Conservation (phyloP, 495 filamentous ascomycete species). For the Clavariopsis aquatica region DNA sequence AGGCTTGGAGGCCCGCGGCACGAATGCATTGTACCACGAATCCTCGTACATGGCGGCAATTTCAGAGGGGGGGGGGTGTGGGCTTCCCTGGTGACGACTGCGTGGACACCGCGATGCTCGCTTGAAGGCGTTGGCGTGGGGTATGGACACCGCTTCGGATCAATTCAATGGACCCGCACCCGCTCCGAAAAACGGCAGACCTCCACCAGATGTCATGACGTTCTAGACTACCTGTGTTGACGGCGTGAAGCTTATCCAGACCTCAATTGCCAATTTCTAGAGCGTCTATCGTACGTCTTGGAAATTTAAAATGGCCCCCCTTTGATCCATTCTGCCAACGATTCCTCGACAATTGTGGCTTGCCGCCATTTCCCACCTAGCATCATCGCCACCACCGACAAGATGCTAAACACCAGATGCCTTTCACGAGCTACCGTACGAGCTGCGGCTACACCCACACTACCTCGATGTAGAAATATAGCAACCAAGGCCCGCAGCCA, state of each 20-base stretch:
- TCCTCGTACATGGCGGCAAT: conserved; percentile 69
- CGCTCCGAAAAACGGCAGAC: not conserved
- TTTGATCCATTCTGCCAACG: not conserved
- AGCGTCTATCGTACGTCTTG: not conserved
- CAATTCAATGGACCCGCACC: no score
- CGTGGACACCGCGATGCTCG: conserved; percentile 6
- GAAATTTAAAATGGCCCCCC: not conserved
- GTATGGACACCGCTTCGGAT: no score
- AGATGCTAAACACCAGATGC: conserved; percentile 33
- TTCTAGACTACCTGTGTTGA: conserved; percentile 10
- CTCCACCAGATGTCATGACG: conserved; percentile 16
- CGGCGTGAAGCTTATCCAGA: not conserved
- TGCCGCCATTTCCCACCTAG: not conserved
- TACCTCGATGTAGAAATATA: conserved; percentile 21
- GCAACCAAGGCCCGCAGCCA: conserved; percentile 16
- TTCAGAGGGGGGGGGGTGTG: not conserved
- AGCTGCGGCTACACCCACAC: not conserved
- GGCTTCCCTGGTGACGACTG: conserved; percentile 5
- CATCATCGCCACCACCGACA: not conserved
- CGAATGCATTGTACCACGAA: conserved; percentile 67
- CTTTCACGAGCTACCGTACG: conserved; percentile 25
- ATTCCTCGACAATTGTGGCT: not conserved
- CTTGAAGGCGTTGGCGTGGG: not conserved
- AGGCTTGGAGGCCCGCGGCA: conserved; percentile 54
- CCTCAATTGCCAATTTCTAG: not conserved